A percentile compares a stretch with the other conserved stretches of the same genome.
Evolutionary conservation across 108 stramenopile genomes (phyloP).

Genomic region (Nitzschia sp.): DNA sequence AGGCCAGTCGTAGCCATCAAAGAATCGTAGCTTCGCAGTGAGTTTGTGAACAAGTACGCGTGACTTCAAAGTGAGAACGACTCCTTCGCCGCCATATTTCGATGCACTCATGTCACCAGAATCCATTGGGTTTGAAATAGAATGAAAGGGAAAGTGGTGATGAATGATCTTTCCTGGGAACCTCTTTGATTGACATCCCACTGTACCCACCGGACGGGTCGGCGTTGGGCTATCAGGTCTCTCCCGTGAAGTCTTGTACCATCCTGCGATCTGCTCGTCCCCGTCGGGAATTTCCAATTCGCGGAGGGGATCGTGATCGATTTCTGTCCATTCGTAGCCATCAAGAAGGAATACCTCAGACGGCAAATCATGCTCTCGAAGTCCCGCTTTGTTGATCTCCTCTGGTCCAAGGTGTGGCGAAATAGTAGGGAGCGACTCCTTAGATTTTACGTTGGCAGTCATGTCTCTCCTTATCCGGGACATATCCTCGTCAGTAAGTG

Average conservation of each 20-base stretch:
- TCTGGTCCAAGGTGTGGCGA: neutral
- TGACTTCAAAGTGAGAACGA: slow-evolving; percentile 32
- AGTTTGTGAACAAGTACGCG: slow-evolving; percentile 69
- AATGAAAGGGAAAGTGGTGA: slow-evolving; percentile 70
- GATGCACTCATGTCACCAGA: slow-evolving; percentile 62
- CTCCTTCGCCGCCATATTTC: slow-evolving; percentile 47
- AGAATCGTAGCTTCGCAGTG: slow-evolving; percentile 57
- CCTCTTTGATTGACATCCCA: neutral
- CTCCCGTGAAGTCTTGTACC: slow-evolving; percentile 40
- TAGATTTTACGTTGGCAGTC: neutral
- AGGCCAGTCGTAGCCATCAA: slow-evolving; percentile 84
- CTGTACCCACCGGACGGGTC: neutral
- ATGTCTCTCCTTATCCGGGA: slow-evolving; percentile 2
- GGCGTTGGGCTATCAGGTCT: no score
- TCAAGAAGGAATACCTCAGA: slow-evolving; percentile 36
- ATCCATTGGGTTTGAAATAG: slow-evolving; percentile 51
- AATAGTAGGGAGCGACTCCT: neutral
- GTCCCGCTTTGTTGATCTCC: neutral
- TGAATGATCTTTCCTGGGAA: slow-evolving; percentile 37
- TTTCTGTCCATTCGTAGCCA: slow-evolving; percentile 79
- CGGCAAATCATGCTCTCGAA: no score
- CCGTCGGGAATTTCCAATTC: slow-evolving; percentile 55
- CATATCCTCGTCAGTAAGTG: slow-evolving; percentile 49
- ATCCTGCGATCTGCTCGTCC: slow-evolving; percentile 65
- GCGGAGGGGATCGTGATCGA: slow-evolving; percentile 53